Base-by-base conservation (phyloP, 768 basidiomycete genomes). In the Calvatia gigantea region DNA sequence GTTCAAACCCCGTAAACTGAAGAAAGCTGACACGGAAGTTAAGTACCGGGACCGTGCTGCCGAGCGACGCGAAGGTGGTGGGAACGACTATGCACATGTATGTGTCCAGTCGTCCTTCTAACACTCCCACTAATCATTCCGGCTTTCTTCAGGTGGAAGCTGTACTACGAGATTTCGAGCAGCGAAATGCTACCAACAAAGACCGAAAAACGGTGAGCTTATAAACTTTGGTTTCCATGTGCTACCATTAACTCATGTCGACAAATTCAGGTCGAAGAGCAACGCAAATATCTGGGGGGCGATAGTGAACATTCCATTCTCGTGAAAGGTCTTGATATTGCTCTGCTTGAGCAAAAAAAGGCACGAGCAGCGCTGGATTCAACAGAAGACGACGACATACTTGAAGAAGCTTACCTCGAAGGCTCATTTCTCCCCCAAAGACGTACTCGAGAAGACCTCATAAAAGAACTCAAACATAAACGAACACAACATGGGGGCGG, bases 241-340 rank as follows among this genome's bases (percentile, higher is more conserved):
- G 38, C 17, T 41, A 29, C 21, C 57, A 14, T 31, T 59, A 37
- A 58, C 29, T 51, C 15, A 43, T 14, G 28, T 6, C 31, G 12
- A 27, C n/a, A 21, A 19, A 39, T 48, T n/a, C 59, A 91, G 87
- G 74, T 91, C 15, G 89, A 91, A 52, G 78, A 83, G 51, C 81
- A 91, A 64, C 77, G 93, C 32, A 77, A 75, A 54, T 91, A 89
- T 66, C 81, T 94, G 4, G 92, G 92, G 15, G 91, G 92, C 33
- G 91, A 96, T 67, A 83, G 85, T 38, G 80, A 89, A 56, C 93
- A 95, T 66, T 85, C 91, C 9, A 81, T 94, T 54, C 82, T 94
- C 9, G 91, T 94, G 38, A 96, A 94, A 65, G 92, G 92, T 25
- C 84, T 98, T 43, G 95, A 98, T 65, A 79, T 87, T 60, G 87